Percentiles rank a stretch among this genome's conserved stretches.
Conservation (phyloP, 768 basidiomycete species). For the Tremella mesenterica region DNA sequence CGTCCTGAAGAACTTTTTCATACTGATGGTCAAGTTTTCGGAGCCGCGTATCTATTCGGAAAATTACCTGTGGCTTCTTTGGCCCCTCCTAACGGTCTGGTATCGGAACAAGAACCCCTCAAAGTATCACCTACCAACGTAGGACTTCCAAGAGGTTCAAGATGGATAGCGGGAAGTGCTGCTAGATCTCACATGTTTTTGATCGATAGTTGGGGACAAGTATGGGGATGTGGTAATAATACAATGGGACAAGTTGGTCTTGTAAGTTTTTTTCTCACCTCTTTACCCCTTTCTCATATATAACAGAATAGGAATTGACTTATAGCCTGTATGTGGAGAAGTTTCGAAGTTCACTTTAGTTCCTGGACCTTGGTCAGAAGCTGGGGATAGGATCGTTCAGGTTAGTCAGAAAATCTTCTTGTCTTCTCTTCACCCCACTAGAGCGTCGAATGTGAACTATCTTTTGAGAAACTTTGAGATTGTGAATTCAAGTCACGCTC, state of each 20-base stretch:
- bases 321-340: conserved; percentile 9
- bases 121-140: conserved; percentile 55
- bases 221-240: conserved; percentile 80
- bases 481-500: too few species aligned
- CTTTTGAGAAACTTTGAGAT: too few species aligned
- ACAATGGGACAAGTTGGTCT: conserved; percentile 55
- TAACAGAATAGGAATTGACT: conserved; percentile 4
- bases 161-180: conserved; percentile 71
- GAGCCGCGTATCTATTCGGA: conserved; percentile 83
- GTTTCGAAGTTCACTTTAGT: conserved; percentile 28
- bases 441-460: too few species aligned
- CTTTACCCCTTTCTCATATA: neutral
- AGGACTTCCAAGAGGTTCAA: conserved; percentile 49
- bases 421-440: too few species aligned
- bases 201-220: conserved; percentile 67
- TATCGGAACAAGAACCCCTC: conserved; percentile 69
- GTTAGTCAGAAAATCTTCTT: too few species aligned
- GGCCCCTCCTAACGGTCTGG: conserved; percentile 50
- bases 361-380: conserved; percentile 33
- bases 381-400: conserved; percentile 6
- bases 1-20: too few species aligned
- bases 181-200: conserved; percentile 75
- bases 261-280: conserved; percentile 48
- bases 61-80: conserved; percentile 65
- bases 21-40: conserved; percentile 45